Base-by-base conservation (phyloP, 169 alveolate genomes). In the Cryptosporidium ryanae region DNA sequence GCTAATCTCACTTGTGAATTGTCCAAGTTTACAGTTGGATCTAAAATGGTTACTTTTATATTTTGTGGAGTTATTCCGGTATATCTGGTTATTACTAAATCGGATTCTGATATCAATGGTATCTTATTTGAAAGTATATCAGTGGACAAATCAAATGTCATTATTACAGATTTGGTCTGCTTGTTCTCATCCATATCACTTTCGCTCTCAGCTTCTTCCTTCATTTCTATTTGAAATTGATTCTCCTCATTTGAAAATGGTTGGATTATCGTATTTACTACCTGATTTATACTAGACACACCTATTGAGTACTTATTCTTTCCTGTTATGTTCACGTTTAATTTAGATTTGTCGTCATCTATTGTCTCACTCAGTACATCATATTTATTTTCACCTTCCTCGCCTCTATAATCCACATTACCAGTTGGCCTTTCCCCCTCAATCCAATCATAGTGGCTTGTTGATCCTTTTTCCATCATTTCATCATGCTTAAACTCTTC, bases 21-120 rank as follows among this genome's bases (percentile, higher is more conserved):
- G 2, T 63, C 48, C 1, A 76, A 21, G n/a, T 38, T 12, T 46
- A 59, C 32, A 6, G 71, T 76, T 46, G 87, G 87, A 15, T 76
- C 87, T 38, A 76, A 57, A 12, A 76, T 5, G 15, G 87, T 76
- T 5, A 76, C 27, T 25, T 76, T 76, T 27, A 43, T 43, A 2
- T 76, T 61, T 46, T 76, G 87, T n/a, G 87, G 87, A 18, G 27
- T 76, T 52, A 59, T 46, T 27, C 87, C 87, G 43, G 43, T 18
- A 44, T 59, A 76, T 38, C 87, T 76, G 32, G 87, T 76, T 59
- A 76, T 18, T 7, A 46, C 63, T 17, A 76, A 46, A 2, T 61
- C 43, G 2, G 71, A 59, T 21, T 76, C 71, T 34, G 87, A 38
- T 25, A 76, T 76, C 5, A 61, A 50, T n/a, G 87, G 44, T 23